phyloP scores from a whole-genome alignment of 306 rosid species.

The Prunus salicina region DNA sequence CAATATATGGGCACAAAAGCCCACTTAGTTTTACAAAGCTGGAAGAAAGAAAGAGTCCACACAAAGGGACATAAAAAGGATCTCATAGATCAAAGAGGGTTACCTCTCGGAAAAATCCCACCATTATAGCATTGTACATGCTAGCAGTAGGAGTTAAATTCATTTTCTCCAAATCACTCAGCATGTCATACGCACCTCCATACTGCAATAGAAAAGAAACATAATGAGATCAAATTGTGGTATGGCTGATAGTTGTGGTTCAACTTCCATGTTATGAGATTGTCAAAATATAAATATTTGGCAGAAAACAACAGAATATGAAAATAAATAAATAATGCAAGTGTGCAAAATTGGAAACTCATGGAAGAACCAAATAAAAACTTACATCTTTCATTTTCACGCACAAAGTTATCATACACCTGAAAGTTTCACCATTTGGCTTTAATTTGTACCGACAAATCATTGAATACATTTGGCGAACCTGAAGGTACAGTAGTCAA shows the following conservation, averaged over 20 bases:
- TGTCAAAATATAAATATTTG: constrained; percentile 7
- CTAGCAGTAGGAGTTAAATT: constrained; percentile 38
- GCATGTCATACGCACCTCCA: constrained; percentile 60
- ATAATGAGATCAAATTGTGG: constrained; percentile 6
- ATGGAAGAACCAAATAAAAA: constrained; percentile 2
- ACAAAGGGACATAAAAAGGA: background rate
- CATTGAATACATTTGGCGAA: constrained; percentile 55
- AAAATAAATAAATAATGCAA: constrained; percentile 23
- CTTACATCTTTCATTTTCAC: constrained; percentile 79
- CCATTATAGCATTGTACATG: constrained; percentile 86
- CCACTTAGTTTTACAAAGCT: background rate
- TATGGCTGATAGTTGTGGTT: background rate
- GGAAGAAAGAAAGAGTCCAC: background rate
- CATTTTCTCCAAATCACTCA: constrained; percentile 48
- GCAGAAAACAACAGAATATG: constrained; percentile 4
- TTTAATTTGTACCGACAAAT: constrained; percentile 40
- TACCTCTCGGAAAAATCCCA: constrained; percentile 92
- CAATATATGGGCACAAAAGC: background rate
- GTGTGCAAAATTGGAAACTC: background rate
- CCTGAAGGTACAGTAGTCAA: constrained; percentile 37
- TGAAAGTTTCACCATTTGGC: constrained; percentile 59
- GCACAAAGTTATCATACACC: constrained; percentile 55
- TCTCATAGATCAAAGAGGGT: constrained; percentile 25
- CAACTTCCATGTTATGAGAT: constrained; percentile 9
- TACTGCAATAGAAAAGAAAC: constrained; percentile 48